Conservation (phyloP, 148 eudicot genomes). For the Nyssa sinensis region DNA sequence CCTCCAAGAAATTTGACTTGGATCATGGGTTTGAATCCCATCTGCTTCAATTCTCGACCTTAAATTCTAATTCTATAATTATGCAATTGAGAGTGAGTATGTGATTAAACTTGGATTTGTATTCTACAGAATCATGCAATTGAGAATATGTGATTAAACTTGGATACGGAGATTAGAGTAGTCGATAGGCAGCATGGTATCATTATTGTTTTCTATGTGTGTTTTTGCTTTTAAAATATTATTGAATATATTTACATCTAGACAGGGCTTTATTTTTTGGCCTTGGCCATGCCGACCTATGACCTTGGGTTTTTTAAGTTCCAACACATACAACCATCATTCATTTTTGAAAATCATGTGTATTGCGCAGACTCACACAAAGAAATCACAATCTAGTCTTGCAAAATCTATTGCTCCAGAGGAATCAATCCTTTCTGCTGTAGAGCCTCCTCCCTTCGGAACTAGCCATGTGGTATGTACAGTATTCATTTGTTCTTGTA, state of each 20-base stretch:
- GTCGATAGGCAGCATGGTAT: no score
- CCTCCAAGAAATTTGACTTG: no score
- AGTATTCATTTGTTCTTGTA: slow-evolving; percentile 2
- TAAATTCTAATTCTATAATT: not conserved
- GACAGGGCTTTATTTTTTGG: not conserved
- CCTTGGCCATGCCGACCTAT: slow-evolving; percentile 10
- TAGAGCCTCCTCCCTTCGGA: slow-evolving; percentile 80
- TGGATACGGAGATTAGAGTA: not conserved
- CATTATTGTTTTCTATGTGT: no score
- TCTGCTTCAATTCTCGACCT: slow-evolving; percentile 1
- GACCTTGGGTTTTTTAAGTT: not conserved
- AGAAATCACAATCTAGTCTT: slow-evolving; percentile 44
- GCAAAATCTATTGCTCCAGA: slow-evolving; percentile 26
- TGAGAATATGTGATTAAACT: not conserved
- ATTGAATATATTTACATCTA: not conserved
- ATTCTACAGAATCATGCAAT: not conserved
- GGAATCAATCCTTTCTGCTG: slow-evolving; percentile 44
- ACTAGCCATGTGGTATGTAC: slow-evolving; percentile 74
- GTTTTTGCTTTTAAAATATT: not conserved
- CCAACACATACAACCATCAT: not conserved
- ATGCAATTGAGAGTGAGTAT: not conserved
- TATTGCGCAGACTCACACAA: slow-evolving; percentile 74
- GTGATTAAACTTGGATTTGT: slow-evolving; percentile 1
- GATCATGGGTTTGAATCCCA: not conserved
- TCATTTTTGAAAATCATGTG: slow-evolving; percentile 2